Conservation (phyloP, 1,284 basidiomycete genomes). For the Rhodotorula sp. region DNA sequence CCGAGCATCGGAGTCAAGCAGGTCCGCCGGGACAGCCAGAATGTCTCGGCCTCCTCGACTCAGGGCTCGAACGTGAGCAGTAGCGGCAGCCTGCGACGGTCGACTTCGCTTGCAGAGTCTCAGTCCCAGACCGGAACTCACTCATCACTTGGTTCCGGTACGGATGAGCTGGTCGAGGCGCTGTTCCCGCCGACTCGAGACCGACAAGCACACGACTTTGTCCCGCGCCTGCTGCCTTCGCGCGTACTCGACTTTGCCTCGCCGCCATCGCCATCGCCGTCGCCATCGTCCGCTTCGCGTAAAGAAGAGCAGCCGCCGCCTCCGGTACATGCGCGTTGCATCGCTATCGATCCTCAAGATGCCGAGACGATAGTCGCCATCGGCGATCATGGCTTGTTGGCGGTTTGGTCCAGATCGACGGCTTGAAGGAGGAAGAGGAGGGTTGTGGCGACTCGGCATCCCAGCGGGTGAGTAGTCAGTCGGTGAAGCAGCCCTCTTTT, state of each 20-base stretch:
- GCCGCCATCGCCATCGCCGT: background rate
- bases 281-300: background rate
- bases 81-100: too few relatives aligned
- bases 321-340: constrained; percentile 5
- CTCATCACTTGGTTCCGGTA: background rate
- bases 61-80: background rate
- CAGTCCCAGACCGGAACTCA: background rate
- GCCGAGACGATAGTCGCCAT: constrained; percentile 11
- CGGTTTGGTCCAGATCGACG: background rate
- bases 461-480: too few relatives aligned
- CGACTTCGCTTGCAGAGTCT: too few relatives aligned
- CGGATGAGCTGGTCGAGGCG: too few relatives aligned
- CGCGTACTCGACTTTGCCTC: constrained; percentile 12
- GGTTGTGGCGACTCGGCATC: too few relatives aligned
- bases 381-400: constrained; percentile 1
- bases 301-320: background rate
- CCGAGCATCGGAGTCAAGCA: too few relatives aligned
- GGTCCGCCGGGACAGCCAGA: too few relatives aligned
- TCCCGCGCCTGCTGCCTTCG: constrained; percentile 15
- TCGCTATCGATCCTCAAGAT: constrained; percentile 2
- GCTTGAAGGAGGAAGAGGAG: too few relatives aligned
- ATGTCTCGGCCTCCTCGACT: too few relatives aligned
- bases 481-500: too few relatives aligned
- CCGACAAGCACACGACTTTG: constrained; percentile 9
- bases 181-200: constrained; percentile 23